phyloP scores from a whole-genome alignment of 2,329 filamentous ascomycete genomes.

The Cercospora zeae-maydis region DNA sequence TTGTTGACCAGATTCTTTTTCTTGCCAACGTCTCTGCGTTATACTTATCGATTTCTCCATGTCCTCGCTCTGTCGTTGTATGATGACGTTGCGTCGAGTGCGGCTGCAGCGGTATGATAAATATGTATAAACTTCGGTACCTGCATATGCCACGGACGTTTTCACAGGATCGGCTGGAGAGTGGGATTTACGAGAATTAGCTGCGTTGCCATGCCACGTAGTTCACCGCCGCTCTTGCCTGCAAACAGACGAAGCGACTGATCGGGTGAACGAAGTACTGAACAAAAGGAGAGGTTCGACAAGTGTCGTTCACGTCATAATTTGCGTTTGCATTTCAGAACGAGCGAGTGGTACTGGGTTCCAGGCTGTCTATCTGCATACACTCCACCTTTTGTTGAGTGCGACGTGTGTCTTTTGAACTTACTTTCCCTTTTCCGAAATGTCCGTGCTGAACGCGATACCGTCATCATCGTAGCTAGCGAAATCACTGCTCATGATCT shows the following conservation, averaged over 20 bases:
- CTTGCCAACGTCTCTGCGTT: too few relatives aligned
- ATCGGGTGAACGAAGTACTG: background rate
- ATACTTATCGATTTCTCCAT: background rate
- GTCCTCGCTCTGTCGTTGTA: background rate
- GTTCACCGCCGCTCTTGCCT: background rate
- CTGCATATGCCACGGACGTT: background rate
- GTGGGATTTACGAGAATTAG: background rate
- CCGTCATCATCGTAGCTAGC: slow-evolving; percentile 26
- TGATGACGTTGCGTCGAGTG: background rate
- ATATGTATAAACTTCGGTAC: background rate
- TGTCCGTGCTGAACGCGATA: slow-evolving; percentile 11
- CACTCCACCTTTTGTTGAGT: background rate
- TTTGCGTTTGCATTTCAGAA: background rate
- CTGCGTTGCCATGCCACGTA: background rate
- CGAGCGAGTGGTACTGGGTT: slow-evolving; percentile 1
- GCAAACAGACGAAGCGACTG: background rate
- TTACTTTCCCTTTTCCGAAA: slow-evolving; percentile 3
- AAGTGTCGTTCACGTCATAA: background rate
- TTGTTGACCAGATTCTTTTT: background rate
- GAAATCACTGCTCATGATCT: slow-evolving; percentile 34
- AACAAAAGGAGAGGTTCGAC: background rate
- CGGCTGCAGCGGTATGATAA: background rate
- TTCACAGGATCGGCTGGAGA: background rate
- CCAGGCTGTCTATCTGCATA: background rate
- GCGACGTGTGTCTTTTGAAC: background rate